phyloP scores from a whole-genome alignment of 192 early-diverging fungal species.

The Funneliformis mosseae region DNA sequence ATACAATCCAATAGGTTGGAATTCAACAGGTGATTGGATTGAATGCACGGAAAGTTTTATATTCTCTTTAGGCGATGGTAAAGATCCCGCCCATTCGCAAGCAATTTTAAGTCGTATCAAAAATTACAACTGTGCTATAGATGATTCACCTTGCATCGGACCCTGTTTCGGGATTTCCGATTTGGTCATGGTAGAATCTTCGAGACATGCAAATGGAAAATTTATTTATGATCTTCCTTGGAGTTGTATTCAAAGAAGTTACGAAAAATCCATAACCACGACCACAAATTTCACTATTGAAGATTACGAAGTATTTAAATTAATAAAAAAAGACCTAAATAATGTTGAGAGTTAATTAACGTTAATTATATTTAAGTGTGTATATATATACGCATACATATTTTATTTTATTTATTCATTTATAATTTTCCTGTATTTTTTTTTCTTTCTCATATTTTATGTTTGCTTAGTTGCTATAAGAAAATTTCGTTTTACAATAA shows the following conservation, averaged over 20 bases:
- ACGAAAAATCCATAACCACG: neutral
- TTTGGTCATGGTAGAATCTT: constrained; percentile 1
- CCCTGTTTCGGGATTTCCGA: neutral
- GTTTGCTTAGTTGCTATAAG: too few relatives aligned
- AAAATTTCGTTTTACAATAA: too few relatives aligned
- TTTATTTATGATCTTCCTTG: constrained; percentile 4
- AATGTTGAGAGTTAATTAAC: too few relatives aligned
- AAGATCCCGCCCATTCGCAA: neutral
- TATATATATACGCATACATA: too few relatives aligned
- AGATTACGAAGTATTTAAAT: constrained; percentile 3
- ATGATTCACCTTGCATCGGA: constrained; percentile 4
- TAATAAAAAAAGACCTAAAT: neutral
- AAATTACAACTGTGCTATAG: neutral
- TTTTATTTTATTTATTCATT: too few relatives aligned
- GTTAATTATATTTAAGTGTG: too few relatives aligned
- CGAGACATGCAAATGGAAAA: neutral
- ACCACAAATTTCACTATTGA: neutral
- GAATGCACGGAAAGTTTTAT: constrained; percentile 18
- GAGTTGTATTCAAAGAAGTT: neutral
- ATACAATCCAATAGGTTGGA: constrained; percentile 8
- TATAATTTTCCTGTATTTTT: too few relatives aligned
- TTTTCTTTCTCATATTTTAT: too few relatives aligned
- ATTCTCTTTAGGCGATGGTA: constrained; percentile 21
- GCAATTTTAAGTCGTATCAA: neutral
- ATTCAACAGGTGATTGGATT: neutral